Evolutionary conservation across 148 eudicot species (phyloP), one percentile per base, ranked within the genome.

Genomic region (Bassia scoparia): DNA sequence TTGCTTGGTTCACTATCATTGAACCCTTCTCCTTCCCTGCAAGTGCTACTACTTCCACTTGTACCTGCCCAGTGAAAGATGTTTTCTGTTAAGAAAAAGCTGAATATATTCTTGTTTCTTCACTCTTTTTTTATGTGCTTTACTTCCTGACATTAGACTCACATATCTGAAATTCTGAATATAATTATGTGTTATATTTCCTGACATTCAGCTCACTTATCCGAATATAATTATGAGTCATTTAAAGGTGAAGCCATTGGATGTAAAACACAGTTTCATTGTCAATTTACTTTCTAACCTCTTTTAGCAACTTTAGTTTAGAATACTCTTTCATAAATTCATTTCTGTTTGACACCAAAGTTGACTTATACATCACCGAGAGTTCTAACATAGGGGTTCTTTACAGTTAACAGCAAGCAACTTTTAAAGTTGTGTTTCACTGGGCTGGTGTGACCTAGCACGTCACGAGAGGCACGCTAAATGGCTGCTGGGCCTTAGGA

Each of bases 11-110:
- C 59, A 92, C 90, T 70, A 92, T 88, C 34, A 76, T 44, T 21
- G 81, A 70, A 54, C 95, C 92, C 77, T 85, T 92, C 11, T 89
- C 90, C 63, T 89, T 86, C 67, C 90, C 94, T 75, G 78, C 59
- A 15, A 82, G 71, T 33, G 82, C 65, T 69, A 80, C 78, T 62
- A 83, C 69, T 80, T 89, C 95, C 37, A 92, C 89, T 11, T 85
- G 78, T 68, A 91, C 97, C 97, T 92, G 78, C 14, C 68, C 31
- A 71, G 31, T 59, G 55, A 31, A 61, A 48, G 29, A 16, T 31
- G 52, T 48, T 54, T 59, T 10, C 29, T 21, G 30, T 13, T 8
- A 33, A 53, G 61, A 33, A 34, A 52, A 10, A n/a, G 9, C 72
- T 21, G 13, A 6, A 29, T 30, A 24, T 17, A 23, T 38, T 33